Evolutionary conservation across 208 protist genomes (phyloP), one percentile per base, ranked within the genome.

Genomic region (Trypanosoma congolense): DNA sequence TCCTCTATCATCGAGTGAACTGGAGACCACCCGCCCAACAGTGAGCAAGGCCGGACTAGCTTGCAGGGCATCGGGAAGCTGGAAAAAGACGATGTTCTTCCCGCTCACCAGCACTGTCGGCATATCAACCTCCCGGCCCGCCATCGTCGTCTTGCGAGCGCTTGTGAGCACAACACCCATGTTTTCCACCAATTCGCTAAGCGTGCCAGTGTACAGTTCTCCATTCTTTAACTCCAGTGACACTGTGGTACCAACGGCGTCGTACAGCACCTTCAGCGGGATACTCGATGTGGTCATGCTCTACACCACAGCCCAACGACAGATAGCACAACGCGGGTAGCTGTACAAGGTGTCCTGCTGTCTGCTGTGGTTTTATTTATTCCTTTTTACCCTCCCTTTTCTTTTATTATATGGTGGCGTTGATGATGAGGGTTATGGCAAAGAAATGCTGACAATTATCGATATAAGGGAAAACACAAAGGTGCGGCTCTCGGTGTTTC

Each of bases 191-290:
- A 90, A 57, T 33, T 95, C 84, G 19, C 65, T 70, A 8, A 98
- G 54, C 0, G 74, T 88, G 40, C 95, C 95, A 12, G 80, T 76
- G 64, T 94, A 96, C 0, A 96, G 54, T 61, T 97, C 92, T 22
- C 94, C 92, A 2, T 83, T 95, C 33, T 68, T 80, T 14, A 97
- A 61, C 65, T 98, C 94, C 35, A 97, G 59, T 4, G 92, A 91
- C 6, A 98, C 73, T 16, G 78, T 74, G 14, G 87, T 85, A 49
- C 88, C 85, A 19, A 93, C 67, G 3, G 92, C 80, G 69, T 98
- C 94, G 49, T 88, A 91, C 19, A 98, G 78, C 33, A 98, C 73
- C 69, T 97, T 98, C 16, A 98, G 61, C 19, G 91, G 92, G 40
- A 97, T 89, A 46, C 83, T 87, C 25, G 47, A 50, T 19, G 55